Conservation (phyloP, 371 early-diverging fungal species). For the Fennellomyces sp. region DNA sequence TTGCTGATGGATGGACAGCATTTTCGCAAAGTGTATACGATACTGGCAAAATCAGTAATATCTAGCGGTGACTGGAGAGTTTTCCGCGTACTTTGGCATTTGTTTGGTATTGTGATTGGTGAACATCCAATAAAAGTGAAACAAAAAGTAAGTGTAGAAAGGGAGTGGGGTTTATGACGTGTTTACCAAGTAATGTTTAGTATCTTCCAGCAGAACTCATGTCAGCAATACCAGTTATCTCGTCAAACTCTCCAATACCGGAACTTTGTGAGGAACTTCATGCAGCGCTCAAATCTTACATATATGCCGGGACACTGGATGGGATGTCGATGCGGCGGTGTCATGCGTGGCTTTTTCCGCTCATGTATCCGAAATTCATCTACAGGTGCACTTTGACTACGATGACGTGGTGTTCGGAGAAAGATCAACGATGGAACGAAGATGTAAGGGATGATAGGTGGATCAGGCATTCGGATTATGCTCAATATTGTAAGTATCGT, state of each 20-base stretch:
- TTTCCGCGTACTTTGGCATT: not conserved
- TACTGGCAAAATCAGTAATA: not conserved
- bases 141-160: too few relatives aligned
- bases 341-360: slow-evolving; percentile 1
- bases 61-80: not conserved
- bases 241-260: not conserved
- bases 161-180: too few relatives aligned
- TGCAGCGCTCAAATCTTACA: not conserved
- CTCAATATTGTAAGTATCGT: too few relatives aligned
- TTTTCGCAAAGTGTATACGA: not conserved
- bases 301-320: not conserved
- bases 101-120: not conserved
- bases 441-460: too few relatives aligned
- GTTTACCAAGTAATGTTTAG: too few relatives aligned
- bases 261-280: not conserved
- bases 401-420: not conserved
- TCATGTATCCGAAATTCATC: not conserved
- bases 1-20: not conserved
- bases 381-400: not conserved
- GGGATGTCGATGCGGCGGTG: not conserved
- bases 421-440: not conserved
- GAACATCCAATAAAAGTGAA: too few relatives aligned
- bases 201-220: not conserved
- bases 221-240: not conserved
- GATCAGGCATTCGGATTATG: too few relatives aligned